Evolutionary conservation across 768 basidiomycete genomes (phyloP), one percentile per base, ranked within the genome.

Genomic region (Sarcomyxa edulis): DNA sequence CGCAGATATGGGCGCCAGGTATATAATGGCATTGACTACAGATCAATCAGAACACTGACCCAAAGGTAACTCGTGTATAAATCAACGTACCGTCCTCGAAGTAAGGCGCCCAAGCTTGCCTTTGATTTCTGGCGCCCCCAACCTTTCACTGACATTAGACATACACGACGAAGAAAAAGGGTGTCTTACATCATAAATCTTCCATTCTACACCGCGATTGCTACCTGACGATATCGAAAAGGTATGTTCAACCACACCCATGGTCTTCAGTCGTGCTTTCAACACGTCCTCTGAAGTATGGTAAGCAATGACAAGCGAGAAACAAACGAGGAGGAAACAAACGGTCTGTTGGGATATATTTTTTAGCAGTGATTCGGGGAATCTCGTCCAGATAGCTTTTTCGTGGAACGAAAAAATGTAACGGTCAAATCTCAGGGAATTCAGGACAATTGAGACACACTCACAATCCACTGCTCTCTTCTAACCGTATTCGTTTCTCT

Each of bases 301-400:
- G 34, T 26, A 20, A 45, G 32, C 20, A 41, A 48, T 22, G 34
- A 31, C 47, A 40, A 47, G 50, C 28, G 4, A 27, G 19, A 26
- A n/a, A 34, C 38, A 32, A n/a, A n/a, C n/a, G n/a, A n/a, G n/a
- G n/a, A n/a, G n/a, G n/a, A 41, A 24, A 57, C 71, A 32, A 43
- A 82, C 80, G 70, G 52, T 87, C 81, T 3, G 81, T 85, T 14
- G 88, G 88, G 42, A 88, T 80, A 55, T 88, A 91, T 56, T 77
- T 81, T 59, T 79, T 81, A 6, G 83, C 80, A 14, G 86, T 83
- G 45, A 91, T 86, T 48, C 88, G 76, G 9, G 74, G 64, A 44
- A 91, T 85, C 54, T 90, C 84, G 53, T 91, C 75, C 42, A 91
- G 65, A 60, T 84, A 91, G 61, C 87, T 90, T n/a, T n/a, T n/a